Percentiles rank a stretch among this genome's conserved stretches.
Evolutionary conservation across 148 eudicot species (phyloP).

Genomic region (Cornus controversa): DNA sequence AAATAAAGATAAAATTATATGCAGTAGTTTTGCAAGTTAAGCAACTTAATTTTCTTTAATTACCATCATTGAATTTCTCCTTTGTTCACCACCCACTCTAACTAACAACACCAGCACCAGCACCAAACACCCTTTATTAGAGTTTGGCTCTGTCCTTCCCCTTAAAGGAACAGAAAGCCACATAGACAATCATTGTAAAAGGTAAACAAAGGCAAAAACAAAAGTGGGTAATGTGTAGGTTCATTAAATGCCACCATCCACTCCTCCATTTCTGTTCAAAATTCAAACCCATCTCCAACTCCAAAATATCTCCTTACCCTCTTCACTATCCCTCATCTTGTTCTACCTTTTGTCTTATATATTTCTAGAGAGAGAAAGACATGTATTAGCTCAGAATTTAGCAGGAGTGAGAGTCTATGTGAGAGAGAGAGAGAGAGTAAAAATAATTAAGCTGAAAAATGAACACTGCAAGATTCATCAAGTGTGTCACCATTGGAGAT

Average conservation of each 20-base stretch:
- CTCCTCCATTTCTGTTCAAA: slow-evolving; percentile 26
- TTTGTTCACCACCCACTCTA: slow-evolving; percentile 19
- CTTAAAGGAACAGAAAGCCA: slow-evolving; percentile 29
- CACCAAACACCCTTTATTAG: slow-evolving; percentile 17
- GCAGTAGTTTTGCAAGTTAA: background rate
- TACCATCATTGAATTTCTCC: slow-evolving; percentile 16
- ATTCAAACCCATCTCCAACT: slow-evolving; percentile 6
- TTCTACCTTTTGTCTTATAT: background rate
- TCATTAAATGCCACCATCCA: slow-evolving; percentile 4
- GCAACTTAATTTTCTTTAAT: slow-evolving; percentile 1
- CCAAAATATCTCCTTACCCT: slow-evolving; percentile 6
- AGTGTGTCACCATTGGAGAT: slow-evolving; percentile 33
- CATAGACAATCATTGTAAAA: slow-evolving; percentile 20
- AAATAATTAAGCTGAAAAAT: background rate
- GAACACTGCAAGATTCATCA: slow-evolving; percentile 33
- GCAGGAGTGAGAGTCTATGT: background rate
- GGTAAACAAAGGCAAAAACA: background rate
- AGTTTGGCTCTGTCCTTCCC: slow-evolving; percentile 16
- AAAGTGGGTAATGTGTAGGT: slow-evolving; percentile 16
- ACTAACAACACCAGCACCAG: slow-evolving; percentile 23
- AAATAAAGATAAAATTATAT: too few relatives aligned
- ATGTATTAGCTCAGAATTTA: background rate
- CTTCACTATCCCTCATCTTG: background rate
- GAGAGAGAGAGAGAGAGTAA: slow-evolving; percentile 7
- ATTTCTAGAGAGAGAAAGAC: background rate